Conservation (phyloP, 1,139 yeast species). For the Yamadazyma dendronema region DNA sequence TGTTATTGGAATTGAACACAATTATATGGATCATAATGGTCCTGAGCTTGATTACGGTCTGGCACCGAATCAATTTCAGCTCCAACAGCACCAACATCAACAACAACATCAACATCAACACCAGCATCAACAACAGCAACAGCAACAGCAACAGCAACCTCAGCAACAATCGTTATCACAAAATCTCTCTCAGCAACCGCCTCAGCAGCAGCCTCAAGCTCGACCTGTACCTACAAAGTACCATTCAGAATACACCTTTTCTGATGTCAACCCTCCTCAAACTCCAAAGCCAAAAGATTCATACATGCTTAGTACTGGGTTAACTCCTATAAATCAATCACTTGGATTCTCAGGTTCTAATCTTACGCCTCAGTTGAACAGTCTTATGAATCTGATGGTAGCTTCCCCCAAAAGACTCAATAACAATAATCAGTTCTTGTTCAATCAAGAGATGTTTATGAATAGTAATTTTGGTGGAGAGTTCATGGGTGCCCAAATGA, state of each 20-base stretch:
- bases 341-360: constrained; percentile 15
- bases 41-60: constrained; percentile 17
- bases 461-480: constrained; percentile 6
- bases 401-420: constrained; percentile 33
- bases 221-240: constrained; percentile 23
- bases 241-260: constrained; percentile 26
- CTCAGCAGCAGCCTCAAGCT: neutral
- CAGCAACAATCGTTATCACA: constrained; percentile 6
- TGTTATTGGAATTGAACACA: constrained; percentile 31
- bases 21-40: constrained; percentile 12
- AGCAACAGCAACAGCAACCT: constrained; percentile 5
- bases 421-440: constrained; percentile 23
- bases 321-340: constrained; percentile 26
- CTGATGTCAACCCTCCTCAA: constrained; percentile 25
- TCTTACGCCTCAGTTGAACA: constrained; percentile 45
- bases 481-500: neutral
- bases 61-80: constrained; percentile 13
- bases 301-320: constrained; percentile 29
- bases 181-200: constrained; percentile 3
- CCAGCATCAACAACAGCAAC: neutral
- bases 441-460: constrained; percentile 33
- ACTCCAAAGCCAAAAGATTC: constrained; percentile 38
- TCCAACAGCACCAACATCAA: neutral
- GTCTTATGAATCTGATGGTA: constrained; percentile 43
- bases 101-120: too few species aligned